Conservation (phyloP, 23 red algal genomes). For the Cyanidium caldarium region DNA sequence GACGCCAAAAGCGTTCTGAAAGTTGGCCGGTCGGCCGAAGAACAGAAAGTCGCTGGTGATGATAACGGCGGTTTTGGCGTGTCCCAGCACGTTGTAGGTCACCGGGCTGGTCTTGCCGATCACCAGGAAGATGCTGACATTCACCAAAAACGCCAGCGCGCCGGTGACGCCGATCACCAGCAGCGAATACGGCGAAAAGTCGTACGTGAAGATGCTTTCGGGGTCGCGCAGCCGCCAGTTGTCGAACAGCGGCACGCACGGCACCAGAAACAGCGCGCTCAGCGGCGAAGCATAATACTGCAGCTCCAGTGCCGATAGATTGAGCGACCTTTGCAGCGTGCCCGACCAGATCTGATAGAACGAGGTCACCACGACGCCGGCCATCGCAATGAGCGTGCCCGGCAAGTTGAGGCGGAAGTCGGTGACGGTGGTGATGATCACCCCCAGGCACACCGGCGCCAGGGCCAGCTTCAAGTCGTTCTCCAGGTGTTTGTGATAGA, state of each 20-base stretch:
- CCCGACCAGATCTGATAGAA: constrained; percentile 98
- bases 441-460: constrained; percentile 75
- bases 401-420: constrained; percentile 78
- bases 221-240: constrained; percentile 24
- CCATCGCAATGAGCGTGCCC: constrained; percentile 48
- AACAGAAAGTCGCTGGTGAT: constrained; percentile 21
- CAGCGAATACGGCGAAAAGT: constrained; percentile 24
- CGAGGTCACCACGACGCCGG: constrained; percentile 68
- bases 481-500: constrained; percentile 73
- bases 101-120: constrained; percentile 63
- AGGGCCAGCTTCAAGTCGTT: constrained; percentile 38
- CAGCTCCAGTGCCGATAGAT: constrained; percentile 62
- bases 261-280: constrained; percentile 57
- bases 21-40: constrained; percentile 9
- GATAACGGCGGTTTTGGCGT: constrained; percentile 70
- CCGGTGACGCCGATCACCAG: constrained; percentile 34
- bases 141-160: constrained; percentile 71
- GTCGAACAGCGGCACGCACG: constrained; percentile 65
- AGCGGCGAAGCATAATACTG: constrained; percentile 74
- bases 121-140: constrained; percentile 86
- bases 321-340: constrained; percentile 62
- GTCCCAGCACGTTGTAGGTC: constrained; percentile 83
- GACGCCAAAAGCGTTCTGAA: constrained; percentile 6
- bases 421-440: constrained; percentile 57
- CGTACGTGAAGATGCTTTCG: constrained; percentile 70